These are phyloP conservation scores for Penstemon newberryi DNA, from an alignment of 257 asterid species.

Conservation along the genomic window DNA sequence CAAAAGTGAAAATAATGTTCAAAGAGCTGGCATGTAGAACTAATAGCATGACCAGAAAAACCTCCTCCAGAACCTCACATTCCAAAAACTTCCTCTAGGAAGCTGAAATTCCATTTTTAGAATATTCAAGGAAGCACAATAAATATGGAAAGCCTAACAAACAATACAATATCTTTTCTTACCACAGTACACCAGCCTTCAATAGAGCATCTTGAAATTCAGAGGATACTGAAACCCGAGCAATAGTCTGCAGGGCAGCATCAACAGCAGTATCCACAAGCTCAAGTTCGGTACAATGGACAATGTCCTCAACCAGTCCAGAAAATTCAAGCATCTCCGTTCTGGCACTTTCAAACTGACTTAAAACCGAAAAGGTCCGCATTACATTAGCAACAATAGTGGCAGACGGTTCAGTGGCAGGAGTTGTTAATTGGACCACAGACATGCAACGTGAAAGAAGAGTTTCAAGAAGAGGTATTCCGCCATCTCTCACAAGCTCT, in stretches of 20 bases:
- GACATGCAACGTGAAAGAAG: slow-evolving; percentile 96
- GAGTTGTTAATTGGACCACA: slow-evolving; percentile 90
- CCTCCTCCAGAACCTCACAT: slow-evolving; percentile 13
- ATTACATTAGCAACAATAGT: slow-evolving; percentile 78
- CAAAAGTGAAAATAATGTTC: slow-evolving; percentile 10
- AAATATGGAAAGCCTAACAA: slow-evolving; percentile 22
- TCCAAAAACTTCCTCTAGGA: slow-evolving; percentile 16
- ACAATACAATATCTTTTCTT: slow-evolving; percentile 29
- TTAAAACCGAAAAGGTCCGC: slow-evolving; percentile 81
- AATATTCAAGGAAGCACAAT: slow-evolving; percentile 11
- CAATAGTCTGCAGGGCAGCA: slow-evolving; percentile 88
- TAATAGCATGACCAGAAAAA: slow-evolving; percentile 5
- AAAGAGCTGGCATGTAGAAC: slow-evolving; percentile 11
- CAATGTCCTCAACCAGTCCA: slow-evolving; percentile 88
- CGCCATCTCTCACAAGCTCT: slow-evolving; percentile 98
- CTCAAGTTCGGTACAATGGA: slow-evolving; percentile 91
- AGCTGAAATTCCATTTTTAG: not conserved
- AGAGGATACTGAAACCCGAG: slow-evolving; percentile 74
- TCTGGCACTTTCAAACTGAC: slow-evolving; percentile 94
- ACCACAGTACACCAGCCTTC: slow-evolving; percentile 94
- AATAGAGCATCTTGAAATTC: slow-evolving; percentile 78
- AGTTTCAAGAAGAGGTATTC: slow-evolving; percentile 84
- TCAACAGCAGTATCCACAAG: slow-evolving; percentile 84
- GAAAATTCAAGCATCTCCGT: slow-evolving; percentile 70
- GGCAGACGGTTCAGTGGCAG: slow-evolving; percentile 78